Base-by-base conservation (phyloP, 305 asterid species). In the Solanum hybrid region DNA sequence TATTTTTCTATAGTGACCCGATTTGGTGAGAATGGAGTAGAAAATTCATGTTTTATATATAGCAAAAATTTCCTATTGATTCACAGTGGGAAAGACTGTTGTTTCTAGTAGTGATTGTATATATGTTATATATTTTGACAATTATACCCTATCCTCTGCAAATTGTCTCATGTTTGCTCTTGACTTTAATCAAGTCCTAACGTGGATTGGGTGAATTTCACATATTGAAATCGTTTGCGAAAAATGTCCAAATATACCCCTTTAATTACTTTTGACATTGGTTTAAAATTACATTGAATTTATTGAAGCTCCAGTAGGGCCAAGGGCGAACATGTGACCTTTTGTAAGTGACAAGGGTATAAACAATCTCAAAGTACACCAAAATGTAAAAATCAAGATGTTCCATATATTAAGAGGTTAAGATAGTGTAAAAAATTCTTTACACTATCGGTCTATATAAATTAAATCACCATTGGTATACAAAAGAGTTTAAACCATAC, bases 401-500 rank as follows among this genome's bases (percentile, higher is more conserved):
- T 4, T 8, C 0, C 2, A 0, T 41, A 4, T 2, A 14, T 3
- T 81, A 26, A 36, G 12, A n/a, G 12, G 7, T 13, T 1, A 81
- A 81, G 6, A 24, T 38, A 24, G 24, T 3, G 68, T 0, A 34
- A 11, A 79, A n/a, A 26, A 1, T 2, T 4, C 1, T 41, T 27
- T 45, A 27, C 9, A 15, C 0, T 27, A 1, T 41, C 38, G 10
- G 32, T 82, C 2, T 20, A 3, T 57, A 32, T 32, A 31, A 85
- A 68, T 34, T 57, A 20, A 85, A 45, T 31, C 27, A 2, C 2
- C 11, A 57, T 17, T 20, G 1, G 15, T 9, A 22, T 4, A 31
- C n/a, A 85, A 22, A 85, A 85, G 31, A 51, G 75, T 34, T 24
- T 41, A 41, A 39, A 12, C 13, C 73, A 6, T 78, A 65, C 99